Base-by-base conservation (phyloP, 2,329 filamentous ascomycete species). In the Ophiostoma tasmaniense region DNA sequence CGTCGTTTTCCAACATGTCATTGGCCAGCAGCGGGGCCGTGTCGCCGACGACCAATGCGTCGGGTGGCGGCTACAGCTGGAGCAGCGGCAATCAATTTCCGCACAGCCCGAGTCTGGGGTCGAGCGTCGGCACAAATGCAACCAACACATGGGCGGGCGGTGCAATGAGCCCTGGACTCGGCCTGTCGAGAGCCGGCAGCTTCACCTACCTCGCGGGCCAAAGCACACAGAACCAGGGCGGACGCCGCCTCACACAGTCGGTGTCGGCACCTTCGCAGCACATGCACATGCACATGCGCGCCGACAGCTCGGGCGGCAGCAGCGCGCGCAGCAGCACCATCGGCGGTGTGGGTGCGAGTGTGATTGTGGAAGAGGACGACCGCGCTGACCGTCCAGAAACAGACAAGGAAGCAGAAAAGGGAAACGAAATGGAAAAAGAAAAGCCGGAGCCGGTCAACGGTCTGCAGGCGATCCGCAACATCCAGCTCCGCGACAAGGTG, bases 401-500 rank as follows among this genome's bases (percentile, higher is more conserved):
- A n/a, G 25, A 20, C 11, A 7, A 28, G n/a, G n/a, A n/a, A n/a
- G n/a, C n/a, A n/a, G n/a, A n/a, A n/a, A n/a, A n/a, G n/a, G n/a
- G n/a, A n/a, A n/a, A n/a, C n/a, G 17, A 1, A 13, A 14, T 1
- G 1, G 13, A 10, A 13, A 25, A 11, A 14, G 28, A 62, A 4
- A 17, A 55, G 50, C 66, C 73, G n/a, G 50, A 55, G 50, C 68
- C 73, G 17, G 64, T 71, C 45, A 71, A 71, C 68, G 73, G 74
- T 4, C 70, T 76, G 71, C 69, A 78, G 75, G 72, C 75, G 30
- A 71, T 75, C 68, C 75, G 75, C 64, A 76, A 74, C 61, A 69
- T 74, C 64, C 73, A 74, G 70, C 72, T 74, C 66, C 75, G 73
- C 68, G 73, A 75, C 71, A 78, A 79, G 74, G 76, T 76, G 65